Evolutionary conservation across 2,329 filamentous ascomycete genomes (phyloP).

Genomic region (Aspergillus fumigatus): DNA sequence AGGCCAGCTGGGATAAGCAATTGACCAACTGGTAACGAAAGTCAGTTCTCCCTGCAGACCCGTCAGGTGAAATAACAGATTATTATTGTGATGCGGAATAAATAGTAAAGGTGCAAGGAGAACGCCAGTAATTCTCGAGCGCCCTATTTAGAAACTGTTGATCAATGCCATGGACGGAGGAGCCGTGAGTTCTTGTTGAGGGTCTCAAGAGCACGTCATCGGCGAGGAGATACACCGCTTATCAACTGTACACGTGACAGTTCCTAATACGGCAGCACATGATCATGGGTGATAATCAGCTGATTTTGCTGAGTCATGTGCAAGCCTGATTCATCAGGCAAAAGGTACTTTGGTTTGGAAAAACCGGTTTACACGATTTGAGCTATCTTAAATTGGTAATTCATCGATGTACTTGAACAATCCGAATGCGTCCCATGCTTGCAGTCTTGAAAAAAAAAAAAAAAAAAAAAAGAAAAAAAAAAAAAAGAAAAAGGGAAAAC

Average conservation of each 20-base stretch:
- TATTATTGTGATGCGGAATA: background rate
- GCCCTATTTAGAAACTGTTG: background rate
- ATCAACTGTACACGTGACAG: constrained; percentile 13
- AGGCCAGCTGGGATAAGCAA: constrained; percentile 17
- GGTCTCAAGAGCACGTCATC: background rate
- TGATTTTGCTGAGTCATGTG: background rate
- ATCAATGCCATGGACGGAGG: background rate
- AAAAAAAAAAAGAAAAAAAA: too few relatives aligned
- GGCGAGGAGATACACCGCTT: constrained; percentile 11
- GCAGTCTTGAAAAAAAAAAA: constrained; percentile 1
- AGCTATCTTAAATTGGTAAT: constrained; percentile 14
- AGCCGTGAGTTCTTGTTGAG: background rate
- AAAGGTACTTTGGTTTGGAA: background rate
- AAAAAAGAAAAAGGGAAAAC: too few relatives aligned
- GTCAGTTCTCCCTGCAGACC: constrained; percentile 1
- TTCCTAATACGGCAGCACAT: background rate
- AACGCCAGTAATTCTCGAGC: background rate
- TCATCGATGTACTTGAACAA: constrained; percentile 18
- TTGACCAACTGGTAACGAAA: constrained; percentile 12
- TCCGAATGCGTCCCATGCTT: constrained; percentile 5
- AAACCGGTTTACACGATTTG: background rate
- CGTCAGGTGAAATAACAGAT: background rate
- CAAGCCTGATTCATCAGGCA: too few relatives aligned
- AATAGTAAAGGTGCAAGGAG: background rate
- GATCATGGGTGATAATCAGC: background rate